A percentile compares a stretch with the other conserved stretches of the same genome.
These are phyloP conservation scores for Echria macrotheca DNA, from an alignment of 495 filamentous ascomycete genomes.

Conservation along the genomic window DNA sequence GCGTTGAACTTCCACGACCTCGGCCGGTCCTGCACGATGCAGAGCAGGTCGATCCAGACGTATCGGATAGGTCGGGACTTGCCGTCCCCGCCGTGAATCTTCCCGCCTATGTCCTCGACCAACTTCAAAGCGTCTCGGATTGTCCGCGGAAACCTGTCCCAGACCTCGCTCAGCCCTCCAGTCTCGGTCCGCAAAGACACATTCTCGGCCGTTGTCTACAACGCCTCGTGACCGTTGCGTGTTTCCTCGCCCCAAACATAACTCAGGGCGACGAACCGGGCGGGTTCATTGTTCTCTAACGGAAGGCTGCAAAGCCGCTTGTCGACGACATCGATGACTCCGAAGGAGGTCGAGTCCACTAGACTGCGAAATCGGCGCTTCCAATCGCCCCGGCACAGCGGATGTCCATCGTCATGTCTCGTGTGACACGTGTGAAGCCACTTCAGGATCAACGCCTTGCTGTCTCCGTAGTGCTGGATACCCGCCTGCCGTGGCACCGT, in stretches of 20 bases:
- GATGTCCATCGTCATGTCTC: background rate
- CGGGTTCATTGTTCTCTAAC: background rate
- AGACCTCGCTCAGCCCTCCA: constrained; percentile 14
- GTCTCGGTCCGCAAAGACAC: constrained; percentile 11
- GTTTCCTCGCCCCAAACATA: constrained; percentile 27
- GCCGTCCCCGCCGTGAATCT: too few species aligned
- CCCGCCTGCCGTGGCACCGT: background rate
- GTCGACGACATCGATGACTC: background rate
- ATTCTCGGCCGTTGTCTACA: constrained; percentile 15
- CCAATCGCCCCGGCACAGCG: background rate
- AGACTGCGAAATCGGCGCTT: background rate
- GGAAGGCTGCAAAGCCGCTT: background rate
- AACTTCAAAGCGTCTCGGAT: constrained; percentile 24
- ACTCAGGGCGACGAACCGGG: constrained; percentile 24
- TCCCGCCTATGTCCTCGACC: constrained; percentile 15
- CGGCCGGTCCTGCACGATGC: constrained; percentile 28
- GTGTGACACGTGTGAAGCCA: background rate
- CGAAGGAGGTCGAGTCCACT: background rate
- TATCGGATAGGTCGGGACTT: constrained; percentile 14
- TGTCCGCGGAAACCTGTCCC: constrained; percentile 15
- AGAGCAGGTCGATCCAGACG: constrained; percentile 33
- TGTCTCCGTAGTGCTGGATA: background rate
- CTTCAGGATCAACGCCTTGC: background rate
- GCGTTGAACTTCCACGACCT: constrained; percentile 20
- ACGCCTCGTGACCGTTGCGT: constrained; percentile 10